A percentile compares a stretch with the other conserved stretches of the same genome.
Evolutionary conservation across 1,284 basidiomycete species (phyloP).

Genomic region (Ceratobasidium sp.): DNA sequence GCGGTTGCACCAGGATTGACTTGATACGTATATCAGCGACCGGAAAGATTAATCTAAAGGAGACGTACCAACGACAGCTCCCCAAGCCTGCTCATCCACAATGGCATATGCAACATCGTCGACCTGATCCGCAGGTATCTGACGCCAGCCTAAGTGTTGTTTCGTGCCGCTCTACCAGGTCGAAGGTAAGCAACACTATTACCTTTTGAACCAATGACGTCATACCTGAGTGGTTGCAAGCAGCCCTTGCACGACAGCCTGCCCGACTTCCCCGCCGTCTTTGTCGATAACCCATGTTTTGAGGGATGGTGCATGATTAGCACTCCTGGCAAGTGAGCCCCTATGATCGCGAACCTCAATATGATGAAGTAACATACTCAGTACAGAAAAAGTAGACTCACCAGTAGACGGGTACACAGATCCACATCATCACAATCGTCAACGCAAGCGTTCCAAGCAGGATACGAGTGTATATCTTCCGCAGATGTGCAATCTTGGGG

Average conservation of each 20-base stretch:
- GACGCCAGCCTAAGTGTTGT: conserved; percentile 57
- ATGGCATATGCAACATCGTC: conserved; percentile 56
- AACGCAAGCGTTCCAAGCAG: conserved; percentile 42
- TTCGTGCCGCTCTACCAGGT: conserved; percentile 50
- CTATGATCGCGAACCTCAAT: neutral
- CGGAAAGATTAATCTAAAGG: neutral
- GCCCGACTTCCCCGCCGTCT: conserved; percentile 62
- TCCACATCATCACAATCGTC: conserved; percentile 48
- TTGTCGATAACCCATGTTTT: conserved; percentile 64
- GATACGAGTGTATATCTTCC: conserved; percentile 46
- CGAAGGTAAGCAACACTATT: neutral
- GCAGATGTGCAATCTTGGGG: conserved; percentile 45
- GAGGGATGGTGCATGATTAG: conserved; percentile 53
- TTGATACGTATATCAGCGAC: conserved; percentile 49
- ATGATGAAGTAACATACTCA: too few relatives aligned
- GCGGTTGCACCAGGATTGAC: conserved; percentile 57
- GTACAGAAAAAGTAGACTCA: neutral
- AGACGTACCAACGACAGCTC: conserved; percentile 59
- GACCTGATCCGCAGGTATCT: conserved; percentile 52
- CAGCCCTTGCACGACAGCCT: conserved; percentile 56
- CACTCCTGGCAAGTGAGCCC: conserved; percentile 45
- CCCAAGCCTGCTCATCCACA: conserved; percentile 58
- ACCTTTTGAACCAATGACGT: neutral
- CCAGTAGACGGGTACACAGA: conserved; percentile 20
- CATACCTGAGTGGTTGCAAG: conserved; percentile 52